Evolutionary conservation across 2,329 filamentous ascomycete genomes (phyloP).

Genomic region (Fusarium sp.): DNA sequence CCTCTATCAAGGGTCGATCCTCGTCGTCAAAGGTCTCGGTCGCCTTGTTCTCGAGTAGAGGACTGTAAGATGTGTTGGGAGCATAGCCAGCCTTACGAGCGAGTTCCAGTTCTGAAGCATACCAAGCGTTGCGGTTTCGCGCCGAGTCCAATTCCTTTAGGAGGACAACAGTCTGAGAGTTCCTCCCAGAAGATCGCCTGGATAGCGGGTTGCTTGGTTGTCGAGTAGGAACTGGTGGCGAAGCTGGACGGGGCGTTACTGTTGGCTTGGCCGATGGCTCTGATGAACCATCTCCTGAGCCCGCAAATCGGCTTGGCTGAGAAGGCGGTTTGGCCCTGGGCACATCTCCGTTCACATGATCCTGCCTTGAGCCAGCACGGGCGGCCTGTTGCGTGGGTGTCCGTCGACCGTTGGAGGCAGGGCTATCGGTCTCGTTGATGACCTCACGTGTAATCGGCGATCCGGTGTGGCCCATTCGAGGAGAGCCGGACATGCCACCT

Average conservation of each 20-base stretch:
- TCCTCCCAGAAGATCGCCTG: slow-evolving; percentile 69
- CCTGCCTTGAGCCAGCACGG: slow-evolving; percentile 52
- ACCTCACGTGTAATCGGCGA: slow-evolving; percentile 56
- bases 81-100: slow-evolving; percentile 91
- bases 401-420: slow-evolving; percentile 69
- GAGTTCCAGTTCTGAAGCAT: slow-evolving; percentile 91
- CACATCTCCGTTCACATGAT: slow-evolving; percentile 46
- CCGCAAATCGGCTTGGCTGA: slow-evolving; percentile 63
- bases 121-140: slow-evolving; percentile 94
- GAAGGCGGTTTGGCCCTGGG: slow-evolving; percentile 50
- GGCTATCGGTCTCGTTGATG: slow-evolving; percentile 61
- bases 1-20: slow-evolving; percentile 91
- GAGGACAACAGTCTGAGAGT: slow-evolving; percentile 78
- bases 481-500: slow-evolving; percentile 52
- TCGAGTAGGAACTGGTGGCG: slow-evolving; percentile 69
- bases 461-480: slow-evolving; percentile 49
- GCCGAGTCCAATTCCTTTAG: slow-evolving; percentile 88
- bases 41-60: slow-evolving; percentile 79
- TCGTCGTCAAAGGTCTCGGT: slow-evolving; percentile 90
- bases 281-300: slow-evolving; percentile 75
- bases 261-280: slow-evolving; percentile 62
- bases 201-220: slow-evolving; percentile 69
- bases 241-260: slow-evolving; percentile 59
- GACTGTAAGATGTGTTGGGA: slow-evolving; percentile 75
- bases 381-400: slow-evolving; percentile 68